These are phyloP conservation scores for Xylaria bambusicola DNA, from an alignment of 495 filamentous ascomycete genomes.

Conservation along the genomic window DNA sequence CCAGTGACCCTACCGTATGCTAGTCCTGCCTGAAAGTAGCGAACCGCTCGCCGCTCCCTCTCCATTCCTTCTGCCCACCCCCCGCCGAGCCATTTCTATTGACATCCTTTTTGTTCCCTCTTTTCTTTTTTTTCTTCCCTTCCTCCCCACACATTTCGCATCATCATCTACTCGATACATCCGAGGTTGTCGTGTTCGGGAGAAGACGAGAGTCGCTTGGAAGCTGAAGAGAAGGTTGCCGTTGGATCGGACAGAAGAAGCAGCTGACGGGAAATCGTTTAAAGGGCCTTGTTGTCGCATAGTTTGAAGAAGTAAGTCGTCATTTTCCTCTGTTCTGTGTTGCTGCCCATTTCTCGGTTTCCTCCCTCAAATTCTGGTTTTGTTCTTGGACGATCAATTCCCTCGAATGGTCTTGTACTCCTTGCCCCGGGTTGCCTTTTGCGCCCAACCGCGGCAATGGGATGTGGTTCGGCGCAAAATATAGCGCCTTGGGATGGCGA, in stretches of 20 bases:
- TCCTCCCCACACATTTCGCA: constrained; percentile 19
- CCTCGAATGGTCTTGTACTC: constrained; percentile 20
- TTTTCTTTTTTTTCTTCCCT: constrained; percentile 13
- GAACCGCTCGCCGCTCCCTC: constrained; percentile 9
- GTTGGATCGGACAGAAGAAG: constrained; percentile 20
- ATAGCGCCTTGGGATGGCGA: constrained; percentile 8
- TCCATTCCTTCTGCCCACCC: background rate
- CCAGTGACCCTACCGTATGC: background rate
- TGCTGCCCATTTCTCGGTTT: too few relatives aligned
- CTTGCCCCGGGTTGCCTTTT: constrained; percentile 20
- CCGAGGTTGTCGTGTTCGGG: constrained; percentile 21
- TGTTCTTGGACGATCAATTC: too few relatives aligned
- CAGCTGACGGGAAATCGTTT: constrained; percentile 6
- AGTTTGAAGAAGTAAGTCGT: constrained; percentile 13
- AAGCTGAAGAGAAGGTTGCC: constrained; percentile 23
- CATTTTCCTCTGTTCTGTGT: constrained; percentile 20
- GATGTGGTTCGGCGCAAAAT: constrained; percentile 10
- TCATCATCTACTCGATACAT: constrained; percentile 14
- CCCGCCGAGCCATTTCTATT: background rate
- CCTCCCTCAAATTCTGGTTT: too few relatives aligned
- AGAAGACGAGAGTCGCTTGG: constrained; percentile 25
- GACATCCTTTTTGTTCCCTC: constrained; percentile 20
- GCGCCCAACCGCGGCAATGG: constrained; percentile 19
- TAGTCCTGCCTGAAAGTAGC: constrained; percentile 15
- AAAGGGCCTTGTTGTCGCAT: constrained; percentile 12